Conservation (phyloP, 1,139 yeast genomes). For the Geotrichum citri-aurantii region DNA sequence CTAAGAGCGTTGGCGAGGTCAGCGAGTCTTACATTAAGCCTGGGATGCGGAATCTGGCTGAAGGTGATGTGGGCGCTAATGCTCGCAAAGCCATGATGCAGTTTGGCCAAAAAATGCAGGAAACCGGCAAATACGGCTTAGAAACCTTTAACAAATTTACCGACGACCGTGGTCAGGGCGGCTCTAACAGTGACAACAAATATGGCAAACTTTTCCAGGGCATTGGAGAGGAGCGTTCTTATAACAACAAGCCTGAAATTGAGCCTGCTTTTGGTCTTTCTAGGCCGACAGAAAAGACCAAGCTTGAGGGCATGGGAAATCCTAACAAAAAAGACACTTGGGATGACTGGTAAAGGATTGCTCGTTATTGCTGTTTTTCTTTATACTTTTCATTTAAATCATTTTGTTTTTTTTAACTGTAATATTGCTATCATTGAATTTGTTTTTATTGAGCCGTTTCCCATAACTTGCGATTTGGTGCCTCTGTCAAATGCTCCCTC, state of each 20-base stretch:
- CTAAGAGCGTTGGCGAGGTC: conserved; percentile 79
- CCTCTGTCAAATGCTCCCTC: neutral
- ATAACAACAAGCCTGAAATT: conserved; percentile 33
- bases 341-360: conserved; percentile 16
- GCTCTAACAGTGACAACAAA: conserved; percentile 40
- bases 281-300: conserved; percentile 56
- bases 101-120: conserved; percentile 90
- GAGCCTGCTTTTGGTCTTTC: conserved; percentile 67
- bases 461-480: neutral
- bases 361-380: neutral
- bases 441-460: neutral
- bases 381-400: neutral
- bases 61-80: conserved; percentile 70
- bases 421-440: too few species aligned
- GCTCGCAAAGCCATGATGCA: conserved; percentile 91
- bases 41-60: conserved; percentile 71
- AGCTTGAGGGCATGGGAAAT: conserved; percentile 47
- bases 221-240: conserved; percentile 38
- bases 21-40: conserved; percentile 87
- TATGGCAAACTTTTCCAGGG: conserved; percentile 51
- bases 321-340: conserved; percentile 29
- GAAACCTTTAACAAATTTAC: conserved; percentile 63
- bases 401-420: neutral
- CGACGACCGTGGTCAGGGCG: conserved; percentile 33
- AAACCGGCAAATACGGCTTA: conserved; percentile 62